Percentiles rank a stretch among this genome's conserved stretches.
Conservation (phyloP, 495 filamentous ascomycete genomes). For the Coniosporium apollinis region DNA sequence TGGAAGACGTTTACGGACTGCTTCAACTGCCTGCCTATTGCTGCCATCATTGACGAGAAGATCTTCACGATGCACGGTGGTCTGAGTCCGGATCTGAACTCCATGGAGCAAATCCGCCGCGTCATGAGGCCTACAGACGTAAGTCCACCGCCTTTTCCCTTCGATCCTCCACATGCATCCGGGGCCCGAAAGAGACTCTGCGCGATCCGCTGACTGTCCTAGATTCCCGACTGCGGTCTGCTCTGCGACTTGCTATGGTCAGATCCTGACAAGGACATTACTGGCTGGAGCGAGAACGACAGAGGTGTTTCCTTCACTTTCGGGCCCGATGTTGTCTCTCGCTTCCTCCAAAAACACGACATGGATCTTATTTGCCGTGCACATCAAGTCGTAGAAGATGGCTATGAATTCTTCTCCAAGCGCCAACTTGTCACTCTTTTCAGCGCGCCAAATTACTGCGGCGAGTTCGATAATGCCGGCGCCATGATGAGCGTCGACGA, state of each 20-base stretch:
- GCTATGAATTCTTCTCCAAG: constrained; percentile 99
- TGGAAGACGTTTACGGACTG: constrained; percentile 99
- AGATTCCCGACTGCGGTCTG: constrained; percentile 97
- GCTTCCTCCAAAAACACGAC: constrained; percentile 98
- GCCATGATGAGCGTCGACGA: constrained; percentile 99
- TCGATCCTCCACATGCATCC: background rate
- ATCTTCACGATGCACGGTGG: constrained; percentile 99
- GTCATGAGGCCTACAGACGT: constrained; percentile 99
- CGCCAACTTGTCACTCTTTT: constrained; percentile 93
- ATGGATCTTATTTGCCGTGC: constrained; percentile 99
- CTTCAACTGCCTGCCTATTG: constrained; percentile 98
- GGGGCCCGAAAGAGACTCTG: constrained; percentile 4
- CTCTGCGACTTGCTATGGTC: constrained; percentile 97
- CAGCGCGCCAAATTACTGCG: constrained; percentile 97
- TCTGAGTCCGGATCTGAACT: constrained; percentile 92
- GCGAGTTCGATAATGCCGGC: constrained; percentile 98
- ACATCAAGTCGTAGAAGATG: constrained; percentile 97
- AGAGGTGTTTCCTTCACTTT: constrained; percentile 98
- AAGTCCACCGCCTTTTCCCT: constrained; percentile 26
- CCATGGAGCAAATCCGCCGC: constrained; percentile 98
- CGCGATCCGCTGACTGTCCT: constrained; percentile 32
- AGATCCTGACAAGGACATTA: constrained; percentile 98
- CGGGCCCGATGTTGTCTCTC: constrained; percentile 94
- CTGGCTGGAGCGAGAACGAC: constrained; percentile 99
- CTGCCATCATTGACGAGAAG: constrained; percentile 99